phyloP scores from a whole-genome alignment of 2,329 filamentous ascomycete species.

The Pyrenophora graminea region DNA sequence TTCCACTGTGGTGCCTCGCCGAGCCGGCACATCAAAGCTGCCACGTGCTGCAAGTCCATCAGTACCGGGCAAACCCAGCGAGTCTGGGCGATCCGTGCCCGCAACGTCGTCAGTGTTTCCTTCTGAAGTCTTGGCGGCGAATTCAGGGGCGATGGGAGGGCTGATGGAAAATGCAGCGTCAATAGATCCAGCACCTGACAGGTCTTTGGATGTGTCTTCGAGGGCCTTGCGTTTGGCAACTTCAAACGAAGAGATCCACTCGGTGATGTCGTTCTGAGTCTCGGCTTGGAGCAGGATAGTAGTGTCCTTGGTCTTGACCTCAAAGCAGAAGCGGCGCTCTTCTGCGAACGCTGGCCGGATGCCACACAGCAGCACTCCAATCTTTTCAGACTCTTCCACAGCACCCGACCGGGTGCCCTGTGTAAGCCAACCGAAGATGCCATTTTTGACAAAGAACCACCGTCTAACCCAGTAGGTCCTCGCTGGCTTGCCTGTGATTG shows the following conservation, averaged over 20 bases:
- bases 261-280: slow-evolving; percentile 86
- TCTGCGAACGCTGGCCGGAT: slow-evolving; percentile 89
- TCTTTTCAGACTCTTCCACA: slow-evolving; percentile 94
- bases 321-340: slow-evolving; percentile 94
- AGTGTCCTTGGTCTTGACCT: slow-evolving; percentile 96
- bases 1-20: slow-evolving; percentile 61
- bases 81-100: slow-evolving; percentile 64
- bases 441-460: slow-evolving; percentile 95
- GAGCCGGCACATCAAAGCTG: slow-evolving; percentile 70
- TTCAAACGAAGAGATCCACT: slow-evolving; percentile 94
- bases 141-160: slow-evolving; percentile 84
- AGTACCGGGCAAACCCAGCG: slow-evolving; percentile 66
- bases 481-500: slow-evolving; percentile 82
- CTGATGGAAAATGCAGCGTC: slow-evolving; percentile 90
- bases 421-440: slow-evolving; percentile 93
- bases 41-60: slow-evolving; percentile 62
- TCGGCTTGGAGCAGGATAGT: slow-evolving; percentile 90
- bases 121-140: slow-evolving; percentile 78
- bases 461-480: slow-evolving; percentile 86
- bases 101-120: slow-evolving; percentile 60
- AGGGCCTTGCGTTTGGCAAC: slow-evolving; percentile 91
- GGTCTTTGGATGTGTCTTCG: slow-evolving; percentile 67
- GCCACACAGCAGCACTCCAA: slow-evolving; percentile 91
- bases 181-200: slow-evolving; percentile 52
- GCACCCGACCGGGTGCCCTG: slow-evolving; percentile 78